Conservation (phyloP, 106 monocot species). For the Dioscorea zingiberensis region DNA sequence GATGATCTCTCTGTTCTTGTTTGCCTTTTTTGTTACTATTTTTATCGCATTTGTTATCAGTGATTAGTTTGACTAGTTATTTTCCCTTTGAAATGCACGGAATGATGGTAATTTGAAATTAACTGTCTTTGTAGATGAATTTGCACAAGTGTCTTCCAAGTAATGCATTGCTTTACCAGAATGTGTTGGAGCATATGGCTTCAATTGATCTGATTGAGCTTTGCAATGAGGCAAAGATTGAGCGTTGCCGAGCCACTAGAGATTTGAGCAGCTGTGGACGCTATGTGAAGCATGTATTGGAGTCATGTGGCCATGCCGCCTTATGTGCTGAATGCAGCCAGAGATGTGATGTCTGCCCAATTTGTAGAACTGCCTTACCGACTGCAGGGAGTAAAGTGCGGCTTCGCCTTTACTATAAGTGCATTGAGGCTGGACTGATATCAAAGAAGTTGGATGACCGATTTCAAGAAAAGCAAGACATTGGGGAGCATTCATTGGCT, state of each 20-base stretch:
- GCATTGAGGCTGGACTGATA: conserved; percentile 73
- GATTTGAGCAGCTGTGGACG: conserved; percentile 92
- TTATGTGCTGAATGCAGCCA: conserved; percentile 89
- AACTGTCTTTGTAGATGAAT: too few relatives aligned
- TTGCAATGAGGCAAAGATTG: conserved; percentile 83
- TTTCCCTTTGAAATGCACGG: too few relatives aligned
- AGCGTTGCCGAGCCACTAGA: conserved; percentile 78
- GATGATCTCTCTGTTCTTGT: too few relatives aligned
- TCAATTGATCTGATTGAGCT: conserved; percentile 66
- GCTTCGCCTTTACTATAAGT: conserved; percentile 84
- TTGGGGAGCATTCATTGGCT: conserved; percentile 29
- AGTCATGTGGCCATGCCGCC: conserved; percentile 84
- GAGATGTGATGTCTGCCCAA: conserved; percentile 77
- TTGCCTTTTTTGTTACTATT: too few relatives aligned
- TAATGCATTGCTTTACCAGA: conserved; percentile 6
- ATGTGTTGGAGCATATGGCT: conserved; percentile 75
- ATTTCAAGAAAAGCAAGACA: conserved; percentile 62
- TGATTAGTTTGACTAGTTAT: too few relatives aligned
- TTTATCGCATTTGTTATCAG: too few relatives aligned
- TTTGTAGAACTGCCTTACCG: conserved; percentile 61
- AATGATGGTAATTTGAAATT: too few relatives aligned
- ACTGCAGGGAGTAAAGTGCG: conserved; percentile 38
- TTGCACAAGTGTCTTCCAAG: too few relatives aligned
- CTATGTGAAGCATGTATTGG: conserved; percentile 68
- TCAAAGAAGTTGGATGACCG: conserved; percentile 49